Base-by-base conservation (phyloP, 352 stramenopile genomes). In the Globisporangium solare region DNA sequence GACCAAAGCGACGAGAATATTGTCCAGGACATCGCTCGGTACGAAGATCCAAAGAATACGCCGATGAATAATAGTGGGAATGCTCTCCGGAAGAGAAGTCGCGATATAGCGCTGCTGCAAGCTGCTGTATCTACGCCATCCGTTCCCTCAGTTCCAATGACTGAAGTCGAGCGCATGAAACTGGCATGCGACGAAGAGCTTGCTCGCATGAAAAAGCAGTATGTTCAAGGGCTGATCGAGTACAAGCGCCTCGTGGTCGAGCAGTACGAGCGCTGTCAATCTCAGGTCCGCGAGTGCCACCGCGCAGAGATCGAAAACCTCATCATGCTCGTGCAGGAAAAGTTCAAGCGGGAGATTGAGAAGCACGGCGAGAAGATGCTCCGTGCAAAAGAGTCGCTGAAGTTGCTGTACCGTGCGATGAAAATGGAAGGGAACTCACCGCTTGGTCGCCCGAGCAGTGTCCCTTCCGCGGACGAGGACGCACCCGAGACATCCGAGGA, bases 201-300 rank as follows among this genome's bases (percentile, higher is more conserved):
- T 0, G 63, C 68, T 13, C 60, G 46, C 14, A 65, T 86, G 32
- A 86, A 84, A 60, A 66, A 80, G 51, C 75, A 86, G 57, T 88
- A 88, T 48, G 70, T 88, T 15, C 56, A 67, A 0, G 67, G 70
- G 0, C 54, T 90, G 35, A 61, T 79, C 20, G 80, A 88, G 55
- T 90, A 90, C 71, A 90, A 90, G 61, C 68, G 63, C 6, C 57
- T 90, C 8, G 67, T 90, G n/a, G 73, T 90, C 46, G 75, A 87
- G 27, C 80, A 90, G 62, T 88, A 83, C 47, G 77, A 78, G 41
- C 68, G 75, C n/a, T 67, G 74, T 0, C 80, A 87, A 49, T 63
- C 47, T 41, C 69, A 87, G 20, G 73, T 84, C 42, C 75, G 70
- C 52, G 67, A 83, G 39, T 70, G 70, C n/a, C 77, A 88, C 47